Conservation (phyloP, 208 protist genomes). For the Spongospora subterranea region DNA sequence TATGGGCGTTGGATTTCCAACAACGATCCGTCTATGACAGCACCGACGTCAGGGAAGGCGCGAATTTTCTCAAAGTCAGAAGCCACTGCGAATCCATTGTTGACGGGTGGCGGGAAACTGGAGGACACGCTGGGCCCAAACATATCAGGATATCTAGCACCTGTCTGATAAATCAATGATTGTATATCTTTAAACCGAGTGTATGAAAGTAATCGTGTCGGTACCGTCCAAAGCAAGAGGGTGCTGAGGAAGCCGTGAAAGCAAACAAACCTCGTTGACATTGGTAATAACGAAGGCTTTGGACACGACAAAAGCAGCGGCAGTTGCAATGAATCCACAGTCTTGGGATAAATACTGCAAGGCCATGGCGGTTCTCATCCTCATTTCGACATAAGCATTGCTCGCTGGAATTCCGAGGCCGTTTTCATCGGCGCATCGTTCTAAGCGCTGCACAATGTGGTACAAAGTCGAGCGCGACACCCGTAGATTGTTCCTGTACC, state of each 20-base stretch:
- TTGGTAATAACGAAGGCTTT: neutral
- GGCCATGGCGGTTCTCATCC: slow-evolving; percentile 5
- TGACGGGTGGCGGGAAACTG: too few relatives aligned
- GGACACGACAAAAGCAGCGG: neutral
- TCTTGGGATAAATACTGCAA: neutral
- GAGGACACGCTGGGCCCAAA: neutral
- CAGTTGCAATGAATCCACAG: neutral
- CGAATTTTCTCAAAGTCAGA: neutral
- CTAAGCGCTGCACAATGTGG: neutral
- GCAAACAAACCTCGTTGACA: neutral
- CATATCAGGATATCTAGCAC: neutral
- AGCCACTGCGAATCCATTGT: neutral
- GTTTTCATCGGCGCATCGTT: neutral
- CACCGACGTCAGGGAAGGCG: neutral
- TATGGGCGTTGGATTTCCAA: neutral
- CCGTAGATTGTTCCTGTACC: neutral
- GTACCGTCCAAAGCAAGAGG: too few relatives aligned
- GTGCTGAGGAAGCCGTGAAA: too few relatives aligned
- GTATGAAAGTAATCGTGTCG: too few relatives aligned
- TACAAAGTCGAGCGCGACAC: neutral
- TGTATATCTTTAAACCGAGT: too few relatives aligned
- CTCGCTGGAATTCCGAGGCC: neutral
- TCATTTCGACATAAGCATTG: slow-evolving; percentile 2
- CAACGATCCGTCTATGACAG: neutral
- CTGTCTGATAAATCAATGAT: too few relatives aligned